Conservation (phyloP, 805 yeast genomes). For the Candida golubevii region DNA sequence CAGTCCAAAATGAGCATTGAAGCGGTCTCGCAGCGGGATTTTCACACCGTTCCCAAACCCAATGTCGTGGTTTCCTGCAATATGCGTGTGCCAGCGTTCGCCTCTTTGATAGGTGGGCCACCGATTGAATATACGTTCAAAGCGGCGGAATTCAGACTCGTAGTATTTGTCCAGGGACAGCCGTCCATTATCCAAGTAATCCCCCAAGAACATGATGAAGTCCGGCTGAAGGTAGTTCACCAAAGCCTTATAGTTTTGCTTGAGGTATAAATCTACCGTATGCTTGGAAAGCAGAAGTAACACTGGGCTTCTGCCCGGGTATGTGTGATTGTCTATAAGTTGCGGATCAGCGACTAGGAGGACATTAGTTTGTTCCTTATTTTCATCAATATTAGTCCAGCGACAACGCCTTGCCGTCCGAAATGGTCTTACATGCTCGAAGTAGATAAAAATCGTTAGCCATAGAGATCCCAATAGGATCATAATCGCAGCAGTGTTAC, state of each 20-base stretch:
- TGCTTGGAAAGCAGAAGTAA: constrained; percentile 35
- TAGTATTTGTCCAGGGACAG: constrained; percentile 30
- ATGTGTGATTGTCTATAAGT: constrained; percentile 41
- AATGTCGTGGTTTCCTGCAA: constrained; percentile 29
- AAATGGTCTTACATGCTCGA: constrained; percentile 31
- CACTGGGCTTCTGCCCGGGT: constrained; percentile 33
- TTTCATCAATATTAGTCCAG: constrained; percentile 24
- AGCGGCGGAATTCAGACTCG: constrained; percentile 25
- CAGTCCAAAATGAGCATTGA: constrained; percentile 28
- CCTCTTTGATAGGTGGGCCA: constrained; percentile 20
- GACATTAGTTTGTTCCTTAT: constrained; percentile 20
- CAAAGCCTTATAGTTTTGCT: constrained; percentile 35
- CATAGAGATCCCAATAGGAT: constrained; percentile 22
- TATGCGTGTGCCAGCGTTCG: constrained; percentile 27
- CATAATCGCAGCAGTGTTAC: constrained; percentile 27
- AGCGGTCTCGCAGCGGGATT: constrained; percentile 25
- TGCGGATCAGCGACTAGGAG: constrained; percentile 43
- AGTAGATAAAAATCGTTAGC: constrained; percentile 28
- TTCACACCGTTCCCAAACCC: constrained; percentile 26
- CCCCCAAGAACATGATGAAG: constrained; percentile 39
- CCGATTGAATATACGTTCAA: constrained; percentile 27
- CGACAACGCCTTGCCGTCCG: constrained; percentile 24
- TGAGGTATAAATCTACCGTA: constrained; percentile 37
- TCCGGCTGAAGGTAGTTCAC: constrained; percentile 31
- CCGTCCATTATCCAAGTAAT: constrained; percentile 41